These are phyloP conservation scores for Ceratocystis colombiana DNA, from an alignment of 2,329 filamentous ascomycete species.

Conservation along the genomic window DNA sequence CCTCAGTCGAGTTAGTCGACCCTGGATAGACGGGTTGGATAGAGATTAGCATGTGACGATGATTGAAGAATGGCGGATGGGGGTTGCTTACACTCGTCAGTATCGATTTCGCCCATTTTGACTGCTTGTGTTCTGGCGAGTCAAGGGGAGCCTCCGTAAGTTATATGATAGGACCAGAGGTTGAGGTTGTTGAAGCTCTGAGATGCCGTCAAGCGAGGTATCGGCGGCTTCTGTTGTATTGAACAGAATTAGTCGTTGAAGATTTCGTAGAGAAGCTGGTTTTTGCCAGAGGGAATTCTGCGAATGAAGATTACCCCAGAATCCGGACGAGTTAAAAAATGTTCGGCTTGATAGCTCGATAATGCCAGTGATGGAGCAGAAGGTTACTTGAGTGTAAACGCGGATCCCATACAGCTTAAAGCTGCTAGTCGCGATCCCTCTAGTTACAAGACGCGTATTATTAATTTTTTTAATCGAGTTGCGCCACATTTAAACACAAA, in stretches of 20 bases:
- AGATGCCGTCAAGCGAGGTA: not conserved
- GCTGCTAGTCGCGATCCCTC: constrained; percentile 2
- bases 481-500: not conserved
- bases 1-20: constrained; percentile 52
- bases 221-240: not conserved
- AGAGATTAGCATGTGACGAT: constrained; percentile 27
- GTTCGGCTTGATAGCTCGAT: no score
- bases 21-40: constrained; percentile 34
- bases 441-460: not conserved
- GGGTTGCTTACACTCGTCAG: constrained; percentile 20
- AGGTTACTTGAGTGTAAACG: not conserved
- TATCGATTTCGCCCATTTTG: constrained; percentile 15
- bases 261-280: not conserved
- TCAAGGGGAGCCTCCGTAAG: no score
- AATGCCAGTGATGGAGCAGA: not conserved
- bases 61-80: not conserved
- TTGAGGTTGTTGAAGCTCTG: not conserved
- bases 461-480: not conserved
- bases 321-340: not conserved
- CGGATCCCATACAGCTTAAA: not conserved
- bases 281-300: not conserved
- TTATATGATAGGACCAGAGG: not conserved
- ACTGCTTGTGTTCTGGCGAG: not conserved
- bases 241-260: not conserved
- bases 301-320: not conserved